Evolutionary conservation across 129 eudicot species (phyloP).

Genomic region (Oenanthe sinensis): DNA sequence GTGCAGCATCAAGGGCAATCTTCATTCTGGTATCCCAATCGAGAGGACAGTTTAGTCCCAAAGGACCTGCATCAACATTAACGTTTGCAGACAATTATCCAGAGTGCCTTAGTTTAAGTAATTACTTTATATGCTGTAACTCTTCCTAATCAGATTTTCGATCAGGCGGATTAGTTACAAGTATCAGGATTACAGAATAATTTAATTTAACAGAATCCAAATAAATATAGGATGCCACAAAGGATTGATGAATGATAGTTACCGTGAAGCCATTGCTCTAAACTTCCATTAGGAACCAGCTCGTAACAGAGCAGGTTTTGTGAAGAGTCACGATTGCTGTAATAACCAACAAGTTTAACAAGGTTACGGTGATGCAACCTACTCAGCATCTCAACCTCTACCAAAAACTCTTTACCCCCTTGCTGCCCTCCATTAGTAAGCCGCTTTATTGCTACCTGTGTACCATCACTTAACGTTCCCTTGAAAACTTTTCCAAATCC

Average conservation of each 20-base stretch:
- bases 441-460: constrained; percentile 89
- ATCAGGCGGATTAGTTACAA: background rate
- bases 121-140: background rate
- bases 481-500: constrained; percentile 54
- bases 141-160: background rate
- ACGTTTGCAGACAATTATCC: constrained; percentile 1
- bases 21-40: constrained; percentile 98
- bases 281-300: constrained; percentile 92
- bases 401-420: constrained; percentile 89
- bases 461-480: constrained; percentile 74
- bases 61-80: constrained; percentile 55
- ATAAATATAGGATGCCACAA: background rate
- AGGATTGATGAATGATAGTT: constrained; percentile 3
- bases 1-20: constrained; percentile 98
- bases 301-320: constrained; percentile 91
- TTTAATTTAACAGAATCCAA: background rate
- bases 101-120: background rate
- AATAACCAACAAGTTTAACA: constrained; percentile 92
- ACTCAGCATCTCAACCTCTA: constrained; percentile 99
- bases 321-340: constrained; percentile 74
- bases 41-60: constrained; percentile 85
- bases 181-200: background rate
- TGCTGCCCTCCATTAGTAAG: constrained; percentile 91
- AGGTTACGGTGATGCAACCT: constrained; percentile 97
- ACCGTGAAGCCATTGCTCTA: constrained; percentile 99